Base-by-base conservation (phyloP, 2,329 filamentous ascomycete species). In the Tolypocladium pustulatum region DNA sequence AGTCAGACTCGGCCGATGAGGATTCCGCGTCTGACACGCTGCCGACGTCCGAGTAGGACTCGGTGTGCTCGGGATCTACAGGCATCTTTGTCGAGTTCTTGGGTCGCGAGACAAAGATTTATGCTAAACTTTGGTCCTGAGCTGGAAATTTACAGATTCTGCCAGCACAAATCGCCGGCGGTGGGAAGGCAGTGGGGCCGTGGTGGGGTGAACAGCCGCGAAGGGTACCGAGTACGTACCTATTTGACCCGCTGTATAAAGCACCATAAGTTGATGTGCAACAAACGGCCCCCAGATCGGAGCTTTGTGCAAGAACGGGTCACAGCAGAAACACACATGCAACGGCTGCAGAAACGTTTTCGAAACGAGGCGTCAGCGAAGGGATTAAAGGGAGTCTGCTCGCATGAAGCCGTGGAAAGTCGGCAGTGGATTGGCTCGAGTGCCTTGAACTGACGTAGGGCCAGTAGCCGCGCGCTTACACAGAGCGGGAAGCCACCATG, bases 1-100 rank as follows among this genome's bases (percentile, higher is more conserved):
- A 76, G 63, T 82, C 80, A 40, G 81, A 83, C 65, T 77, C 75
- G 58, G 68, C 66, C 56, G 71, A 72, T 25, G 64, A 68, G 4
- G 57, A 61, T 9, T 55, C 20, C 12, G 20, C 15, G 15, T 55
- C 52, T 13, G 53, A 38, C 51, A 52, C n/a, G 10, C 32, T 32
- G 40, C 10, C 53, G 10, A n/a, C 49, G 13, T 41, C 36, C 25
- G 49, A 53, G 20, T 13, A 17, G n/a, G 30, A 36, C 2, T 34
- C 20, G 15, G 30, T 5, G 49, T 13, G 20, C 30, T 53, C 30
- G 30, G 30, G 49, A 36, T 53, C 49, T 53, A 13, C 49, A 36
- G 49, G 49, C 49, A 53, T 53, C 49, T 17, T 36, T 12, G 20
- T 36, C 30, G 30, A 53, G 20, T 53, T 20, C 30, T 36, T 15